A percentile compares a stretch with the other conserved stretches of the same genome.
Evolutionary conservation across 139 green algal species (phyloP).

Genomic region (Micromonas pusilla): DNA sequence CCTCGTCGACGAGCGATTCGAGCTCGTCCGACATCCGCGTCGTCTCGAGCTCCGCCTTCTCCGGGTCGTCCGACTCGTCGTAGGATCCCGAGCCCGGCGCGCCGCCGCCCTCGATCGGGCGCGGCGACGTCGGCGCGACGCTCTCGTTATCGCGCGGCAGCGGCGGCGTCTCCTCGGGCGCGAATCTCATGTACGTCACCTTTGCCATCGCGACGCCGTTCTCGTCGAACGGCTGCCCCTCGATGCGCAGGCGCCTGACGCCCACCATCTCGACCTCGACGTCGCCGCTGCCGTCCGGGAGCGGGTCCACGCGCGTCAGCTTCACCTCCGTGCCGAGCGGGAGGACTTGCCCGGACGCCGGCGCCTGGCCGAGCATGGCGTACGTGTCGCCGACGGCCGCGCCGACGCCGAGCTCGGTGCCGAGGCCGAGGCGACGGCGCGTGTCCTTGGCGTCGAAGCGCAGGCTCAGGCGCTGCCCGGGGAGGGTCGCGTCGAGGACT

Average conservation of each 20-base stretch:
- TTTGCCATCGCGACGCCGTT: not conserved
- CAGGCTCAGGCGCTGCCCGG: not conserved
- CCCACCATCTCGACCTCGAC: conserved; percentile 8
- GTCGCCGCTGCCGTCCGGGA: not conserved
- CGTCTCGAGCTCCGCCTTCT: no score
- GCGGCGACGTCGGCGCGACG: not conserved
- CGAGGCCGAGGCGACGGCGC: not conserved
- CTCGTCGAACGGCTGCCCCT: not conserved
- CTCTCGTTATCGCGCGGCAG: not conserved
- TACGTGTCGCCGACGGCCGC: not conserved
- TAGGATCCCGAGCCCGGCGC: not conserved
- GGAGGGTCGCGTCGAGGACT: not conserved
- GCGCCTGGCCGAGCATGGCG: conserved; percentile 2
- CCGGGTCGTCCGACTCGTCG: not conserved
- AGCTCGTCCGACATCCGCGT: not conserved
- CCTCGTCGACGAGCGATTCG: conserved; percentile 2
- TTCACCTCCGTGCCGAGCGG: not conserved
- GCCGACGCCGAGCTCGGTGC: not conserved
- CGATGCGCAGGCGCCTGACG: not conserved
- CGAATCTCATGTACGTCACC: not conserved
- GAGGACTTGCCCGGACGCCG: not conserved
- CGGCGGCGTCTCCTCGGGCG: not conserved
- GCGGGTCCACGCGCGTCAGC: not conserved
- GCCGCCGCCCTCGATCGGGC: not conserved
- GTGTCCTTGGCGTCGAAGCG: not conserved